Base-by-base conservation (phyloP, 352 stramenopile genomes). In the Phytophthora boehmeriae region DNA sequence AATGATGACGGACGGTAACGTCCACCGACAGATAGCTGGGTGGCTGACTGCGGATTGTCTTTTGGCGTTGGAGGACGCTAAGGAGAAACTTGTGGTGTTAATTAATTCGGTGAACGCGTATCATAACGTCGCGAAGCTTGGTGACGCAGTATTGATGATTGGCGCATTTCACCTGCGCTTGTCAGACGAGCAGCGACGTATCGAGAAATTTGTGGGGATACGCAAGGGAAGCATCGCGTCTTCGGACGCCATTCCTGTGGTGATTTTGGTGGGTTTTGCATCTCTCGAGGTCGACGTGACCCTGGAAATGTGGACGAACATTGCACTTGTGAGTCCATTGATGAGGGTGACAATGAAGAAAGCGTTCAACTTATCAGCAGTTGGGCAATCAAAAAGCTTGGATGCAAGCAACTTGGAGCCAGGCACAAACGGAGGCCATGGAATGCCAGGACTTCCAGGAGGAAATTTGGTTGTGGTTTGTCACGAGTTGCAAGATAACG, bases 141-240 rank as follows among this genome's bases (percentile, higher is more conserved):
- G 14, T 35, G 27, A 35, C 3, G 2, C 14, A 30, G 2, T 34
- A 8, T 6, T 71, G 32, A 13, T 66, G 2, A 50, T 71, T 6
- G 49, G 38, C 8, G 52, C 45, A 8, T 63, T 60, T 23, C 23
- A 57, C 5, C 8, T 71, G n/a, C 5, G 16, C 2, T 35, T 71
- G 14, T 71, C 63, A 0, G 17, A 57, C 0, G 36, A 68, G 19
- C 34, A 55, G 19, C 30, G 46, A 10, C 5, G 3, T 2, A 59
- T 71, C 13, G 35, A 47, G 0, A 59, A 63, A 5, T 68, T 64
- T 11, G n/a, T 68, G 39, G 20, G 41, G 34, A 71, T 59, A 2
- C 45, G 22, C 22, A 4, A 47, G 23, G 8, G 17, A n/a, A 6
- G 5, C 35, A 13, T 59, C 17, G 14, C 32, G 16, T 46, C 17